phyloP scores from a whole-genome alignment of 2,329 filamentous ascomycete species.

The Arthrobotrys musiformis region DNA sequence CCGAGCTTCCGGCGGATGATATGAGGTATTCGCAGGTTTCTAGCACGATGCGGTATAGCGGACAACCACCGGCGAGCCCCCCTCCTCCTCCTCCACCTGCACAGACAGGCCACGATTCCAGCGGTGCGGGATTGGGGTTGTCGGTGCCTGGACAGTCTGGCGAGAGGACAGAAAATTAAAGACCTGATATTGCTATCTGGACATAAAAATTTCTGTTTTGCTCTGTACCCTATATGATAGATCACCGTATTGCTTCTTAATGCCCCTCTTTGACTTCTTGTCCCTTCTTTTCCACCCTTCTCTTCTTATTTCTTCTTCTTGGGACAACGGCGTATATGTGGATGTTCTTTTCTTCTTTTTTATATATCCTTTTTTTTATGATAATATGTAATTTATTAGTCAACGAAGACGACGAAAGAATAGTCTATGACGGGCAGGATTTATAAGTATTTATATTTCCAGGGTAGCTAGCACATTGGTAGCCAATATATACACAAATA shows the following conservation, averaged over 20 bases:
- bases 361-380: not conserved
- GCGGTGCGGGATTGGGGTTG: constrained; percentile 27
- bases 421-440: too few species aligned
- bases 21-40: constrained; percentile 45
- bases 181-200: too few species aligned
- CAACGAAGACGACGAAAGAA: not conserved
- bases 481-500: too few species aligned
- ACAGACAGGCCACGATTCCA: too few species aligned
- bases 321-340: constrained; percentile 4
- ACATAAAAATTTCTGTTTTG: not conserved
- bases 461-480: not conserved
- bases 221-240: constrained; percentile 11
- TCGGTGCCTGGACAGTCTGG: constrained; percentile 13
- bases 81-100: not conserved
- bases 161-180: not conserved
- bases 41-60: constrained; percentile 42
- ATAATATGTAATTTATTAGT: constrained; percentile 15
- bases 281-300: not conserved
- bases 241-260: constrained; percentile 15
- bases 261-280: not conserved
- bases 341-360: not conserved
- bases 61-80: not conserved
- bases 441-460: not conserved
- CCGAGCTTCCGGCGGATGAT: constrained; percentile 42
- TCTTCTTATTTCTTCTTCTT: not conserved